A percentile compares a stretch with the other conserved stretches of the same genome.
Evolutionary conservation across 1,139 yeast genomes (phyloP).

Genomic region (Suhomyces ambrosiae): DNA sequence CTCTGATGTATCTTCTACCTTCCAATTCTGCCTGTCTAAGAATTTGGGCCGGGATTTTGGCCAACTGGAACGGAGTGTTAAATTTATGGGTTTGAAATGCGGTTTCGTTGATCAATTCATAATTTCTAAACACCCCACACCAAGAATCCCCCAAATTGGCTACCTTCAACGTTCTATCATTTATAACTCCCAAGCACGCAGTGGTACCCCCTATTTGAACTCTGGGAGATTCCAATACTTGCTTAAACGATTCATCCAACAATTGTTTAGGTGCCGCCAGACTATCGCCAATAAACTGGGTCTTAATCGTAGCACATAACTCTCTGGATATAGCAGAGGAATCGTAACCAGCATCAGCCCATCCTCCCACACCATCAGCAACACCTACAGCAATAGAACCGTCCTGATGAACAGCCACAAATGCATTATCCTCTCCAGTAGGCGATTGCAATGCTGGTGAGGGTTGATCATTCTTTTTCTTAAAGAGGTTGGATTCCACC

Average conservation of each 20-base stretch:
- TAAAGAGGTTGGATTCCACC: slow-evolving; percentile 47
- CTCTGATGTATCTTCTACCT: slow-evolving; percentile 64
- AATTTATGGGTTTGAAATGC: slow-evolving; percentile 83
- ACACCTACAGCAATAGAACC: slow-evolving; percentile 74
- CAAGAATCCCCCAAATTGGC: slow-evolving; percentile 95
- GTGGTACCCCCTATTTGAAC: slow-evolving; percentile 97
- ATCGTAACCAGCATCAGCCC: slow-evolving; percentile 91
- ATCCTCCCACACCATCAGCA: slow-evolving; percentile 98
- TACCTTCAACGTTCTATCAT: slow-evolving; percentile 53
- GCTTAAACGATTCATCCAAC: slow-evolving; percentile 55
- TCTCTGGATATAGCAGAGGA: slow-evolving; percentile 80
- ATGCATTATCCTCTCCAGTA: slow-evolving; percentile 87
- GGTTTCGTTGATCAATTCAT: slow-evolving; percentile 65
- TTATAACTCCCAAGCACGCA: slow-evolving; percentile 79
- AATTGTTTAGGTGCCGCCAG: slow-evolving; percentile 49
- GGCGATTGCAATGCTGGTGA: slow-evolving; percentile 52
- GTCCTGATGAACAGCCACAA: slow-evolving; percentile 52
- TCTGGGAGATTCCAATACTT: slow-evolving; percentile 53
- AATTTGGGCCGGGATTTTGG: slow-evolving; percentile 74
- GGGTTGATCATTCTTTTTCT: slow-evolving; percentile 33
- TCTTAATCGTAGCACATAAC: slow-evolving; percentile 49
- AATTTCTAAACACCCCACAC: slow-evolving; percentile 80
- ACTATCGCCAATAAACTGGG: slow-evolving; percentile 27
- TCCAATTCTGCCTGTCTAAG: slow-evolving; percentile 55
- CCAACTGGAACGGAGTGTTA: slow-evolving; percentile 89